A percentile compares a stretch with the other conserved stretches of the same genome.
Evolutionary conservation across 2,329 filamentous ascomycete species (phyloP).

Genomic region (Colletotrichum sp.): DNA sequence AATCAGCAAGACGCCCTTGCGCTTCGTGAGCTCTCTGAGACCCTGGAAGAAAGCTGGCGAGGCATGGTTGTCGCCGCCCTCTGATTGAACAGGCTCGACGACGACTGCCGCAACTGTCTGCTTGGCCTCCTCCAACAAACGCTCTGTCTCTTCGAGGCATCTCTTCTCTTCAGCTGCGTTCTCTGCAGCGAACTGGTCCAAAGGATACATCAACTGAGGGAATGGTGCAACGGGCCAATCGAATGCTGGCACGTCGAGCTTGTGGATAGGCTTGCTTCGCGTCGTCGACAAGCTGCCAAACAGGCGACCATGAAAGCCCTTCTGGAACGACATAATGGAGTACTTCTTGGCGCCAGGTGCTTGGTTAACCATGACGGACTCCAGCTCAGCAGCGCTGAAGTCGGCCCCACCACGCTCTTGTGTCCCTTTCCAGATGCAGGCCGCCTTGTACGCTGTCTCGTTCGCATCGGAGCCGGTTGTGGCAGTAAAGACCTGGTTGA

Average conservation of each 20-base stretch:
- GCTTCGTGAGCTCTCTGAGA: conserved; percentile 79
- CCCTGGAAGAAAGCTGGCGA: conserved; percentile 86
- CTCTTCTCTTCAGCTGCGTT: conserved; percentile 82
- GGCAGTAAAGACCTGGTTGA: conserved; percentile 89
- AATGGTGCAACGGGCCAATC: conserved; percentile 96
- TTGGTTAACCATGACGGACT: conserved; percentile 80
- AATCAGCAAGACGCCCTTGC: conserved; percentile 82
- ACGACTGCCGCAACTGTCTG: conserved; percentile 81
- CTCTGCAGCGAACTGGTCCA: conserved; percentile 78
- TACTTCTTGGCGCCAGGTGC: conserved; percentile 75
- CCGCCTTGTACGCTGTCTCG: conserved; percentile 93
- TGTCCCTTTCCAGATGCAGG: conserved; percentile 90
- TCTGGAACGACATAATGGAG: conserved; percentile 88
- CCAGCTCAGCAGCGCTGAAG: conserved; percentile 79
- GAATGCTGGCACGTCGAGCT: conserved; percentile 92
- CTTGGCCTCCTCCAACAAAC: conserved; percentile 80
- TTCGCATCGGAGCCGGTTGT: conserved; percentile 92
- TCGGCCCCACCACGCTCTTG: conserved; percentile 83
- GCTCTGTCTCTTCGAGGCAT: conserved; percentile 83
- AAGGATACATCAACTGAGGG: conserved; percentile 84
- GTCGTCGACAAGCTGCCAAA: conserved; percentile 90
- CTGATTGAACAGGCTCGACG: conserved; percentile 90
- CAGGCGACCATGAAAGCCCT: conserved; percentile 87
- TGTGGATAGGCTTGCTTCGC: conserved; percentile 92
- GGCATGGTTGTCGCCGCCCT: conserved; percentile 94